Evolutionary conservation across 225 moss, liverwort and hornwort species (phyloP).

Genomic region (Rhytidiadelphus loreus): DNA sequence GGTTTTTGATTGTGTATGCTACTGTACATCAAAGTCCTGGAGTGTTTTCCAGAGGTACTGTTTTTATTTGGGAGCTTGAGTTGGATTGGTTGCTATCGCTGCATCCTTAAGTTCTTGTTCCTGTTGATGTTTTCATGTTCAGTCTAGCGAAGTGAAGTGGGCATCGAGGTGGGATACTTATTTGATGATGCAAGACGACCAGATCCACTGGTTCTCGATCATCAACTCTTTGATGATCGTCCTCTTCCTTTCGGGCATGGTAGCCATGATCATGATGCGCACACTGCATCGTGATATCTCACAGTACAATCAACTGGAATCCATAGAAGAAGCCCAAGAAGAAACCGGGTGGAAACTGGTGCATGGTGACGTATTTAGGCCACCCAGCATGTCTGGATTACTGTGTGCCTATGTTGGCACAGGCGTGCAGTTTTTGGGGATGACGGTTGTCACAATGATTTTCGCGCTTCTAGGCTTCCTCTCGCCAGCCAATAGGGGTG

Average conservation of each 20-base stretch:
- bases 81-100: not conserved
- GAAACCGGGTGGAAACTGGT: slow-evolving; percentile 95
- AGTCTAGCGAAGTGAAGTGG: slow-evolving; percentile 72
- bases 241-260: slow-evolving; percentile 87
- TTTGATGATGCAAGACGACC: slow-evolving; percentile 82
- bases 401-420: slow-evolving; percentile 84
- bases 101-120: not conserved
- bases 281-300: slow-evolving; percentile 88
- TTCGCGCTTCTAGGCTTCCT: slow-evolving; percentile 84
- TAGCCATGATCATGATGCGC: slow-evolving; percentile 98
- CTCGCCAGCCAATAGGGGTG: slow-evolving; percentile 85
- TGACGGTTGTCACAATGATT: slow-evolving; percentile 82
- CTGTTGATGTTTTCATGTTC: not conserved
- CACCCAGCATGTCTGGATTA: slow-evolving; percentile 57
- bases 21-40: not conserved
- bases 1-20: not conserved
- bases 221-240: slow-evolving; percentile 94
- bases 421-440: slow-evolving; percentile 82
- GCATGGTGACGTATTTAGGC: slow-evolving; percentile 84
- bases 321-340: slow-evolving; percentile 88
- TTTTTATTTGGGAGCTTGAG: not conserved
- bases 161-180: slow-evolving; percentile 89
- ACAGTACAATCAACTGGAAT: slow-evolving; percentile 84
- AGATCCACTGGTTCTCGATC: slow-evolving; percentile 95
- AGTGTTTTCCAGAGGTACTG: not conserved